phyloP scores from a whole-genome alignment of 495 filamentous ascomycete genomes.

The Amphirosellinia nigrospora region DNA sequence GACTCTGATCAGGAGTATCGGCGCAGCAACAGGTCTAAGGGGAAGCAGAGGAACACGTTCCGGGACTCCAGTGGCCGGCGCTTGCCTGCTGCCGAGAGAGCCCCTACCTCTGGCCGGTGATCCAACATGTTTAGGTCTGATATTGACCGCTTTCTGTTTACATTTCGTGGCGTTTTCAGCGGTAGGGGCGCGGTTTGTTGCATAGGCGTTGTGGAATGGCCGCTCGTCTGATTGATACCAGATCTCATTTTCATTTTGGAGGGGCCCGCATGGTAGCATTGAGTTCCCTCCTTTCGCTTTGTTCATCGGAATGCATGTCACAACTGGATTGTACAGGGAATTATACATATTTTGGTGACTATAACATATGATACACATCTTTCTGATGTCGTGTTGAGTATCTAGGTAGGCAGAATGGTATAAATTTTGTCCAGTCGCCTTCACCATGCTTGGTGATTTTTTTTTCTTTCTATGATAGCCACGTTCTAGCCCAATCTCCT shows the following conservation, averaged over 20 bases:
- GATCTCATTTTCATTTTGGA: constrained; percentile 1
- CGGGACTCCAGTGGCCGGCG: constrained; percentile 47
- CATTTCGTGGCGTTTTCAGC: constrained; percentile 36
- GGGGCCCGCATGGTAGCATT: constrained; percentile 5
- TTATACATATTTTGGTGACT: constrained; percentile 29
- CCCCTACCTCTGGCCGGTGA: constrained; percentile 40
- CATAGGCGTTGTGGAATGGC: constrained; percentile 29
- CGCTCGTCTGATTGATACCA: constrained; percentile 14
- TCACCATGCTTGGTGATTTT: constrained; percentile 10
- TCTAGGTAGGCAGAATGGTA: no score
- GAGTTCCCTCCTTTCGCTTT: constrained; percentile 9
- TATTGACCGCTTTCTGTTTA: constrained; percentile 27
- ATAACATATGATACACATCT: constrained; percentile 34
- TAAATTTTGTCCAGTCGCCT: constrained; percentile 4
- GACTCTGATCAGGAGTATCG: constrained; percentile 41
- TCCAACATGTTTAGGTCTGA: constrained; percentile 13
- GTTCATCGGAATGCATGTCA: constrained; percentile 5
- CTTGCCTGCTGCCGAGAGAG: constrained; percentile 51
- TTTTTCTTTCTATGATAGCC: no score
- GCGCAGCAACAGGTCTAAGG: constrained; percentile 32
- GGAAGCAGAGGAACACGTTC: constrained; percentile 40
- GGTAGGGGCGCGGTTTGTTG: constrained; percentile 26
- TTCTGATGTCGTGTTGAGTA: not conserved
- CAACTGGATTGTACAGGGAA: constrained; percentile 17
- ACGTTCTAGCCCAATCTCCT: constrained; percentile 76